Evolutionary conservation across 176 grass and related monocot genomes (phyloP).

Genomic region (Carex cristatella): DNA sequence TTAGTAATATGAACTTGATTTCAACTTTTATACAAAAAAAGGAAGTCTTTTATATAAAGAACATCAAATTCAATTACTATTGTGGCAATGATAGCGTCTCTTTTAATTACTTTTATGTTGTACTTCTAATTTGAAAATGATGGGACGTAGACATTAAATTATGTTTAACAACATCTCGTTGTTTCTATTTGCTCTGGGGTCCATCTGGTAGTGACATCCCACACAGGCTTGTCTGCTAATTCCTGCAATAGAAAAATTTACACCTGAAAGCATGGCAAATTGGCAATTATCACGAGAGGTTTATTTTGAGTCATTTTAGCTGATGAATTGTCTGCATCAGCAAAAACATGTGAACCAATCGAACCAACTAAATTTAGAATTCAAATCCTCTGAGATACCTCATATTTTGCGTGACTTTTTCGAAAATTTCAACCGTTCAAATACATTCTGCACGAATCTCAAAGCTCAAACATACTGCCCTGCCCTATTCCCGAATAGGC

Average conservation of each 20-base stretch:
- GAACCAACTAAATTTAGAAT: conserved; percentile 13
- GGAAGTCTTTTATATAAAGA: not conserved
- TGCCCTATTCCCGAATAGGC: too few relatives aligned
- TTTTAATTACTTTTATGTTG: not conserved
- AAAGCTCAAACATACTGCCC: too few relatives aligned
- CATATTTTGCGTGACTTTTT: too few relatives aligned
- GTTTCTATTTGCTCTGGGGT: not conserved
- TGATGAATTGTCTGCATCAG: conserved; percentile 17
- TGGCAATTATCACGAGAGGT: not conserved
- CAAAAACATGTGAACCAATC: conserved; percentile 15
- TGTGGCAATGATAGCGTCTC: not conserved
- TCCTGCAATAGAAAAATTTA: not conserved
- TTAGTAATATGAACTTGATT: not conserved
- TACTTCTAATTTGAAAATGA: not conserved
- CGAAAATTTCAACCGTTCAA: too few relatives aligned
- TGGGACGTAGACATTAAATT: not conserved
- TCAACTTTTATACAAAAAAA: not conserved
- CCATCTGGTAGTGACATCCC: not conserved
- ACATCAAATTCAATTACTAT: not conserved
- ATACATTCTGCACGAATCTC: too few relatives aligned
- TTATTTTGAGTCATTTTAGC: not conserved
- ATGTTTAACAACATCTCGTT: not conserved
- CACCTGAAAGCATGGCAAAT: not conserved
- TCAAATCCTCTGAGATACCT: too few relatives aligned
- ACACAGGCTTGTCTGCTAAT: not conserved